Conservation (phyloP, 192 early-diverging fungal genomes). For the Allomyces javanicus region DNA sequence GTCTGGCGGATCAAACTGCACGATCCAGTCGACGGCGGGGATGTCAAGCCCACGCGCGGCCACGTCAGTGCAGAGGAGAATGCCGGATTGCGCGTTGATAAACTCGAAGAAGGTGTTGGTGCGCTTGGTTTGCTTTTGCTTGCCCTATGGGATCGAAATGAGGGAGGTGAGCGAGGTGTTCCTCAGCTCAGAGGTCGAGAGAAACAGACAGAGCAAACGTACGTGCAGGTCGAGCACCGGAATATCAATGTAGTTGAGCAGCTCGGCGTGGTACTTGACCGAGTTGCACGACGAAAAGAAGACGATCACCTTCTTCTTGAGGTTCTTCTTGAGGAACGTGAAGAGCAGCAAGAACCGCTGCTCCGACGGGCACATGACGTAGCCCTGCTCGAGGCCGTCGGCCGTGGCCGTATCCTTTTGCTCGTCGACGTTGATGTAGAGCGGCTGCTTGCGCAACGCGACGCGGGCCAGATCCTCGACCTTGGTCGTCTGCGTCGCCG, state of each 20-base stretch:
- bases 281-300: constrained; percentile 96
- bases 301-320: constrained; percentile 95
- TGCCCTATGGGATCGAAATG: constrained; percentile 26
- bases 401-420: constrained; percentile 86
- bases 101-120: constrained; percentile 99
- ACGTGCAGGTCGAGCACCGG: constrained; percentile 94
- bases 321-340: constrained; percentile 92
- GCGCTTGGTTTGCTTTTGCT: constrained; percentile 95
- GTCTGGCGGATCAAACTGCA: constrained; percentile 98
- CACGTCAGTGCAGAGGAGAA: constrained; percentile 90
- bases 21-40: constrained; percentile 96
- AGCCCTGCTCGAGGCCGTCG: constrained; percentile 92
- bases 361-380: constrained; percentile 83
- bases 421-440: constrained; percentile 99
- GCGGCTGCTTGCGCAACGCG: constrained; percentile 84
- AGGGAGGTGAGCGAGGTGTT: background rate
- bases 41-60: constrained; percentile 96
- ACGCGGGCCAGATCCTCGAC: constrained; percentile 94
- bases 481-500: constrained; percentile 97
- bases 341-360: constrained; percentile 89
- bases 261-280: constrained; percentile 92
- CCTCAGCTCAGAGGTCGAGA: background rate
- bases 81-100: constrained; percentile 80
- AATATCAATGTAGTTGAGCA: constrained; percentile 98
- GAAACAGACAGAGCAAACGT: constrained; percentile 10